Percentiles rank a stretch among this genome's conserved stretches.
Conservation (phyloP, 1,284 basidiomycete genomes). For the Pseudozyma flocculosa region DNA sequence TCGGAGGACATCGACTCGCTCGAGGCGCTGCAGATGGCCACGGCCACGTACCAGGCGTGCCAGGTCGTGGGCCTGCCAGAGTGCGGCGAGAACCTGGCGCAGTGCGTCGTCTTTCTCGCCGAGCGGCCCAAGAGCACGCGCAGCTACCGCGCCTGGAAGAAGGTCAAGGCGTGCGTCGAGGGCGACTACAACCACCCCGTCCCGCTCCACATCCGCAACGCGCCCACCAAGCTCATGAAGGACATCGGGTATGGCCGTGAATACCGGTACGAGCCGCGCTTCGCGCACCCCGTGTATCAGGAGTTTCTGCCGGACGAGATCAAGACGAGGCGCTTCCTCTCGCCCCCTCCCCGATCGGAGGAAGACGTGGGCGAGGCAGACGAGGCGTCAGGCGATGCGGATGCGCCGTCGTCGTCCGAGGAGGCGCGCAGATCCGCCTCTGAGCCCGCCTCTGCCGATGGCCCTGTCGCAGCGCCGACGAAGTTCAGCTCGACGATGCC, state of each 20-base stretch:
- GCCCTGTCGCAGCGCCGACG: neutral
- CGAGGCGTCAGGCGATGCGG: neutral
- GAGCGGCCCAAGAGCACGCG: slow-evolving; percentile 82
- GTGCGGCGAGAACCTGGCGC: slow-evolving; percentile 64
- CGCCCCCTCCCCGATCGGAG: slow-evolving; percentile 52
- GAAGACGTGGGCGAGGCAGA: neutral
- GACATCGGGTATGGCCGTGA: slow-evolving; percentile 68
- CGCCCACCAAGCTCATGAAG: slow-evolving; percentile 80
- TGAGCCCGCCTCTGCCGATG: slow-evolving; percentile 11
- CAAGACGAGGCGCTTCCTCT: slow-evolving; percentile 62
- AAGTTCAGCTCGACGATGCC: neutral
- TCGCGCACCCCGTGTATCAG: slow-evolving; percentile 63
- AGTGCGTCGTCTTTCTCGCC: slow-evolving; percentile 76
- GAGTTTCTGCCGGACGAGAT: slow-evolving; percentile 62
- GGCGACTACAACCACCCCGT: slow-evolving; percentile 63
- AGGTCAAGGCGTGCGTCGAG: slow-evolving; percentile 41
- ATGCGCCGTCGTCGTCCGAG: neutral
- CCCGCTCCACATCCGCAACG: slow-evolving; percentile 79
- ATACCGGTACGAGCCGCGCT: slow-evolving; percentile 73
- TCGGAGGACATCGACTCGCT: slow-evolving; percentile 84
- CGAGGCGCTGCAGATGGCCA: slow-evolving; percentile 60
- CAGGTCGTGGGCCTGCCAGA: slow-evolving; percentile 76
- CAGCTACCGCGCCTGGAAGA: slow-evolving; percentile 50
- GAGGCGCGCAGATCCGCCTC: slow-evolving; percentile 8
- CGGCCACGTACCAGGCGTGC: slow-evolving; percentile 40